A percentile compares a stretch with the other conserved stretches of the same genome.
phyloP scores from a whole-genome alignment of 1,284 basidiomycete species.

The Apiotrichum siamense region DNA sequence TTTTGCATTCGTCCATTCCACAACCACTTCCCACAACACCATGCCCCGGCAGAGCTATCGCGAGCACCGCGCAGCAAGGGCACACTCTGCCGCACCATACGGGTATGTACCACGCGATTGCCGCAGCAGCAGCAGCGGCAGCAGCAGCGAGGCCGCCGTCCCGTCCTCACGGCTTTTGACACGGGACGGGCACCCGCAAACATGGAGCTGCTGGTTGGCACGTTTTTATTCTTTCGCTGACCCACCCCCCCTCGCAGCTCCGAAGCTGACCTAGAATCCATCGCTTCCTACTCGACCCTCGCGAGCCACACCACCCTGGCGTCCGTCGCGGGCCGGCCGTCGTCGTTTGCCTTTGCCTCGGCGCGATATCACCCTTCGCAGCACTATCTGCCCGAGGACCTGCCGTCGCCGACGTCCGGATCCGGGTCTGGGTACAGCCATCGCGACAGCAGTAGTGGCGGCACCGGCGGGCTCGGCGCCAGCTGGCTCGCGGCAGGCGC shows the following conservation, averaged over 20 bases:
- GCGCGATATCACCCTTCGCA: no score
- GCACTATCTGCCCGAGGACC: neutral
- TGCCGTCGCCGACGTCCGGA: no score
- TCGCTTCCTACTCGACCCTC: conserved; percentile 14
- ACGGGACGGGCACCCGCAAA: no score
- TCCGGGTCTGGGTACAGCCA: neutral
- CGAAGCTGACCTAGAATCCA: conserved; percentile 11
- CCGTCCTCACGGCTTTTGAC: no score
- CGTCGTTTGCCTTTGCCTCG: neutral
- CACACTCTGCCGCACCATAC: conserved; percentile 2
- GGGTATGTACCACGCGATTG: conserved; percentile 3
- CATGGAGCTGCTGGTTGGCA: neutral
- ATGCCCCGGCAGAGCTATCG: conserved; percentile 17
- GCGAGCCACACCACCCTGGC: conserved; percentile 12
- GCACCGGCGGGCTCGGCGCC: neutral
- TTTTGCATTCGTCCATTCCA: neutral
- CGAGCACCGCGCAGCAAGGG: conserved; percentile 16
- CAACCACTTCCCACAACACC: neutral
- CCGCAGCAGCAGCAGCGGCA: no score
- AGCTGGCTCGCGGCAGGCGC: no score
- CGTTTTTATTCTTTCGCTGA: neutral
- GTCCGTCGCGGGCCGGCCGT: neutral
- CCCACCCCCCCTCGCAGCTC: no score
- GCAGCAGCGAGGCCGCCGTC: no score
- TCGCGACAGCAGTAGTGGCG: neutral